Evolutionary conservation across 768 basidiomycete species (phyloP), one percentile per base, ranked within the genome.

Genomic region (Mycena rosella): DNA sequence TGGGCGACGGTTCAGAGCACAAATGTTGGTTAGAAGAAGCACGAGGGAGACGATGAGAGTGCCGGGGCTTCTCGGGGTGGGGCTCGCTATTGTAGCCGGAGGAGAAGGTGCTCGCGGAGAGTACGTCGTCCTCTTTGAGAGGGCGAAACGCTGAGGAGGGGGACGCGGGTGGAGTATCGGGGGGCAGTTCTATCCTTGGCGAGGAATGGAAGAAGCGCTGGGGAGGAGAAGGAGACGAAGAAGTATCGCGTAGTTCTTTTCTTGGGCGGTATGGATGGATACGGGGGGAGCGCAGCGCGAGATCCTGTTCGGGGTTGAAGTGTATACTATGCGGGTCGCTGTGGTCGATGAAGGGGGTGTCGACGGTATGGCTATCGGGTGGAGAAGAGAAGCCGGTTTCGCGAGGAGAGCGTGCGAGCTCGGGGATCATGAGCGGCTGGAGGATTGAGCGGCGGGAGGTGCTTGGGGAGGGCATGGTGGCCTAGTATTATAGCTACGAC

Each of bases 361-460:
- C 77, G 59, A 84, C 74, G 60, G 78, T 74, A 75, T 84, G 80
- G 73, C 81, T 82, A 74, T 83, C 82, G 61, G 80, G 78, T 10
- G 80, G 78, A 47, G 78, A 80, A n/a, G 72, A 66, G 71, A 78
- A 77, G 30, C 73, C 75, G 42, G 81, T 80, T 44, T 81, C 82
- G 65, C 77, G 75, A 70, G 75, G 74, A 30, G 75, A 75, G 66
- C 71, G 72, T 48, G 74, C 65, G 52, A 74, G 73, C 30, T 75
- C 75, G 40, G 74, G 74, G n/a, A 73, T 73, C 66, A 71, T 74
- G 47, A 70, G 72, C 32, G 72, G 73, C 44, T 70, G 71, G 53
- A 75, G 57, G 67, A 72, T 58, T 26, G 67, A 65, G 57, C 65
- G 73, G 51, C 65, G 71, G 65, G 73, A 5, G 42, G 42, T 60